phyloP scores from a whole-genome alignment of 768 basidiomycete genomes.

The Tephrocybe sp. region DNA sequence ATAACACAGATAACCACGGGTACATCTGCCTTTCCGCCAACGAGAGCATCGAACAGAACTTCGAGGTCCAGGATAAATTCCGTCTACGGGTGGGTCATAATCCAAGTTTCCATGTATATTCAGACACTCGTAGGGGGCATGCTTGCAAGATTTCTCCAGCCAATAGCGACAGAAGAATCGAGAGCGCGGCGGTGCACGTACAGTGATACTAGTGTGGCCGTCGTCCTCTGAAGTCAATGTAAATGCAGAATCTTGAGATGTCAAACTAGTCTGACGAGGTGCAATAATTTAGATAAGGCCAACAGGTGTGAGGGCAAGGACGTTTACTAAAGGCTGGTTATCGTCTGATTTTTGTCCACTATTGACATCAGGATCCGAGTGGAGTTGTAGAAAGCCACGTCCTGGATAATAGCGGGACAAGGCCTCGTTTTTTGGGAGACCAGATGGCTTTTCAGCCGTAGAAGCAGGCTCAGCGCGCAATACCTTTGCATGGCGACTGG shows the following conservation, averaged over 20 bases:
- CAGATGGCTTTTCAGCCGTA: too few species aligned
- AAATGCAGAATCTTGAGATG: slow-evolving; percentile 7
- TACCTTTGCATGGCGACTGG: too few species aligned
- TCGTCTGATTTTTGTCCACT: slow-evolving; percentile 11
- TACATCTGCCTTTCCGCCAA: neutral
- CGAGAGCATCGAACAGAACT: neutral
- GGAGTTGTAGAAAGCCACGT: slow-evolving; percentile 3
- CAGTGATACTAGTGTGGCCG: neutral
- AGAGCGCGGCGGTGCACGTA: slow-evolving; percentile 9
- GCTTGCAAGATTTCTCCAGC: slow-evolving; percentile 21
- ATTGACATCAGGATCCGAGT: neutral
- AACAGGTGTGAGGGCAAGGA: too few species aligned
- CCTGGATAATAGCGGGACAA: slow-evolving; percentile 6
- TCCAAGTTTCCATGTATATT: slow-evolving; percentile 16
- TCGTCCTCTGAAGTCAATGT: slow-evolving; percentile 9
- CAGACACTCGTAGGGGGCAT: slow-evolving; percentile 18
- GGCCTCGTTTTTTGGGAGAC: neutral
- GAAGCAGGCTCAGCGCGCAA: too few species aligned
- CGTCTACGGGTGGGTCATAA: slow-evolving; percentile 14
- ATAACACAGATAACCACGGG: slow-evolving; percentile 4
- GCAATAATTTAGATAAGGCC: neutral
- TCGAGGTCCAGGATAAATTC: slow-evolving; percentile 5
- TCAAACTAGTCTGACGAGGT: slow-evolving; percentile 1
- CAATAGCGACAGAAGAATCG: slow-evolving; percentile 12
- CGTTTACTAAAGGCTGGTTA: neutral